Evolutionary conservation across 2,329 filamentous ascomycete genomes (phyloP), one percentile per base, ranked within the genome.

Genomic region (Alternaria triticina): DNA sequence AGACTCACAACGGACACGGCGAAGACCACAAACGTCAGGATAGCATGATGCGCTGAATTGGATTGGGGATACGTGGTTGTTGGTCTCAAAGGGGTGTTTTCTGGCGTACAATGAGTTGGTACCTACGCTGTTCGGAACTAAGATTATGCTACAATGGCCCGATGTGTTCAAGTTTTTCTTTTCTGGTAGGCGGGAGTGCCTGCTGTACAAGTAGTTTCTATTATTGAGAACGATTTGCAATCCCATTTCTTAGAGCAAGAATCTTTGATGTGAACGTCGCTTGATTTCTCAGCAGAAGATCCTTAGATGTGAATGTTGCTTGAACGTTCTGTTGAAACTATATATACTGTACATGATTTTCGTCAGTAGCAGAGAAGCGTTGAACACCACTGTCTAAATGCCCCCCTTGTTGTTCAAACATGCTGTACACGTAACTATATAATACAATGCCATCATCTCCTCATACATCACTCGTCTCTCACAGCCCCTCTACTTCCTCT

Each of bases 391-490:
- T 50, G 22, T 27, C 46, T 25, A 47, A 7, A 54, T 23, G 17
- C 27, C 15, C 25, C n/a, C 43, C 28, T 13, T 20, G 3, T 40
- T 40, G 10, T 23, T 25, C 51, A 36, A 28, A 23, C 23, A 46
- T 61, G 59, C 36, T 57, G 45, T 57, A 28, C 28, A 56, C 25
- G 52, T 27, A 61, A 51, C 36, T 40, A 40, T 64, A 62, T 54
- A 58, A 44, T 62, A 64, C 62, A 64, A 54, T 22, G 28, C 28
- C 46, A 30, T 33, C 46, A 43, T 40, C n/a, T 44, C 47, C 6
- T 45, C 20, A 36, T 27, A 25, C 25, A 23, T 36, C 22, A 20
- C 44, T 15, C 27, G 10, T 20, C 5, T 4, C 25, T 15, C 30
- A 45, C 0, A 27, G 4, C 20, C n/a, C 6, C 6, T 33, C 30